Evolutionary conservation across 306 rosid genomes (phyloP), one percentile per base, ranked within the genome.

Genomic region (Acmispon strigosus): DNA sequence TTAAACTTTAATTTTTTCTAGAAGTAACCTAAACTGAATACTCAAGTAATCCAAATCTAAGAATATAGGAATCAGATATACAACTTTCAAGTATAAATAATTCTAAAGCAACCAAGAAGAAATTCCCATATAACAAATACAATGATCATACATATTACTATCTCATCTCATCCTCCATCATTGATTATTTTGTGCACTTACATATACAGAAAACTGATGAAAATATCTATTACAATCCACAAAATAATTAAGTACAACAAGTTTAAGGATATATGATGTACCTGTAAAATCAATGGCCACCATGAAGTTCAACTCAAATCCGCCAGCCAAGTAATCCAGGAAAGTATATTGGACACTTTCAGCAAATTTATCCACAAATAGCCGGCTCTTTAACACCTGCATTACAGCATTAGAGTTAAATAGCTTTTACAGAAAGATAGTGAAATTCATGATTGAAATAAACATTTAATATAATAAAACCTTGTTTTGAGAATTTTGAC

Each of bases 221-320:
- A 20, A 32, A 56, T 43, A 72, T 17, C 41, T 65, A 44, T 58
- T 22, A 39, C 62, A 78, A 47, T 56, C 73, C 42, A 56, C 41
- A 64, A 56, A 57, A 57, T 18, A 78, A 72, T 58, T 11, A 29
- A 65, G 39, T 63, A 49, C 8, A 42, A 32, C n/a, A 53, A 57
- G 37, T 54, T 74, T 62, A 56, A 49, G 63, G 42, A 73, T 58
- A 51, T 69, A 34, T 52, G 34, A 32, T 34, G 29, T 68, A 95
- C 99, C 99, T 66, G 99, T 95, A 76, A 87, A 95, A 86, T 95
- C 99, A 69, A 95, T 66, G 65, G 97, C 97, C 69, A 88, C 93
- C 99, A 95, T 91, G 82, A 95, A 91, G 83, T 86, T 95, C 85
- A 95, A 76, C 82, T 91, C 96, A 84, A 83, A 86, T 44, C 97